Percentiles rank a stretch among this genome's conserved stretches.
Evolutionary conservation across 139 green algal genomes (phyloP).

Genomic region (Micractinium sp.): DNA sequence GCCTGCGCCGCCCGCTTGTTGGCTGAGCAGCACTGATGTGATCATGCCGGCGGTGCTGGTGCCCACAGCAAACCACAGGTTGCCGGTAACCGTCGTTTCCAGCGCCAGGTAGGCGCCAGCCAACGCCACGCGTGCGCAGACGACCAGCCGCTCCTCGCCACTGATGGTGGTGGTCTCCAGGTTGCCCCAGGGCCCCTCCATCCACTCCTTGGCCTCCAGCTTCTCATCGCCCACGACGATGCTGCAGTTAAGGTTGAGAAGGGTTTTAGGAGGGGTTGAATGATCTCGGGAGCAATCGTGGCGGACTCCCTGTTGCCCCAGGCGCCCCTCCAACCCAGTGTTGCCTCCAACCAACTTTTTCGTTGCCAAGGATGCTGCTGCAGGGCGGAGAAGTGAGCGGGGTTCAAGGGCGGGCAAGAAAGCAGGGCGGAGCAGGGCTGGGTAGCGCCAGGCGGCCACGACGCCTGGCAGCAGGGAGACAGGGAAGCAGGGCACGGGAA

Average conservation of each 20-base stretch:
- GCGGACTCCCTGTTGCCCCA: no score
- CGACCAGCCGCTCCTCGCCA: conserved; percentile 1
- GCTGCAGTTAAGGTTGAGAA: background rate
- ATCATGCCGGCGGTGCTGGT: conserved; percentile 7
- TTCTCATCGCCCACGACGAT: background rate
- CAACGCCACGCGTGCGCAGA: background rate
- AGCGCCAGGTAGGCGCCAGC: background rate
- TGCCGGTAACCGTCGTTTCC: conserved; percentile 31
- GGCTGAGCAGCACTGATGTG: background rate
- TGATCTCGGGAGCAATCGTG: background rate
- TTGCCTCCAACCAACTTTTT: no score
- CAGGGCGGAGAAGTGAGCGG: no score
- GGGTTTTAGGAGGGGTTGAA: no score
- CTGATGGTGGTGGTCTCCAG: background rate
- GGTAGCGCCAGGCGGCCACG: no score
- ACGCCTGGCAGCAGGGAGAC: no score
- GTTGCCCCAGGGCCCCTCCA: background rate
- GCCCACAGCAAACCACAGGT: conserved; percentile 31
- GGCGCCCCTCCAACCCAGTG: no score
- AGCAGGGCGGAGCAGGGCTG: no score
- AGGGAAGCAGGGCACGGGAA: no score
- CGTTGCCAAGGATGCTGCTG: background rate
- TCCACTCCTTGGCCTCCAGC: background rate
- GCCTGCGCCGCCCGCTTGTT: background rate
- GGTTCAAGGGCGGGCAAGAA: no score